phyloP scores from a whole-genome alignment of 139 green algal species.

The Micractinium sp. region DNA sequence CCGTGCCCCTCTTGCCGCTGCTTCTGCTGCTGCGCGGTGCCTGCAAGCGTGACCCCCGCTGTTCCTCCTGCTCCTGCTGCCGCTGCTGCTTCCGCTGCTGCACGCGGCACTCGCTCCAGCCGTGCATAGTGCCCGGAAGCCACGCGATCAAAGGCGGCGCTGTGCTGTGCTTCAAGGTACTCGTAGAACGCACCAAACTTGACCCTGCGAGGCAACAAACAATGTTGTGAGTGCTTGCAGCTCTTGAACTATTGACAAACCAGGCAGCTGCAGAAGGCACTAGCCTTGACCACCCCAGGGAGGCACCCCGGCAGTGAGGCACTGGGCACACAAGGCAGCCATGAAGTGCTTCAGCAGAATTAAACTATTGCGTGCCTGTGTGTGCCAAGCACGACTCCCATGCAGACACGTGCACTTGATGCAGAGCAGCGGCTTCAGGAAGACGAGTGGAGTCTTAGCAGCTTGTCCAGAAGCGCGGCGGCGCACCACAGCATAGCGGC shows the following conservation, averaged over 20 bases:
- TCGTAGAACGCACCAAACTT: slow-evolving; percentile 96
- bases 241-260: no score
- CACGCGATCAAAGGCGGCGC: slow-evolving; percentile 69
- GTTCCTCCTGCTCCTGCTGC: slow-evolving; percentile 10
- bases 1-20: slow-evolving; percentile 1
- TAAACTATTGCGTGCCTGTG: no score
- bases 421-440: no score
- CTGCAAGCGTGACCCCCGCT: background rate
- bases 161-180: slow-evolving; percentile 63
- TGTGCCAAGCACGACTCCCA: no score
- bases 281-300: no score
- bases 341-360: no score
- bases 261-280: no score
- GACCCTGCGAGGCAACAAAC: slow-evolving; percentile 48
- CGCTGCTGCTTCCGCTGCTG: slow-evolving; percentile 5
- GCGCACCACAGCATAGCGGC: background rate
- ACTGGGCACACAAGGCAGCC: background rate
- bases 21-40: background rate
- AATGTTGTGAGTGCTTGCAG: no score
- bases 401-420: no score
- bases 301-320: no score
- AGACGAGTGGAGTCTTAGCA: no score
- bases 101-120: slow-evolving; percentile 16
- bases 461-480: no score
- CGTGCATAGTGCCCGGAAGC: slow-evolving; percentile 86